These are phyloP conservation scores for Sequoia sempervirens DNA, from an alignment of 75 land plant genomes.

Conservation along the genomic window DNA sequence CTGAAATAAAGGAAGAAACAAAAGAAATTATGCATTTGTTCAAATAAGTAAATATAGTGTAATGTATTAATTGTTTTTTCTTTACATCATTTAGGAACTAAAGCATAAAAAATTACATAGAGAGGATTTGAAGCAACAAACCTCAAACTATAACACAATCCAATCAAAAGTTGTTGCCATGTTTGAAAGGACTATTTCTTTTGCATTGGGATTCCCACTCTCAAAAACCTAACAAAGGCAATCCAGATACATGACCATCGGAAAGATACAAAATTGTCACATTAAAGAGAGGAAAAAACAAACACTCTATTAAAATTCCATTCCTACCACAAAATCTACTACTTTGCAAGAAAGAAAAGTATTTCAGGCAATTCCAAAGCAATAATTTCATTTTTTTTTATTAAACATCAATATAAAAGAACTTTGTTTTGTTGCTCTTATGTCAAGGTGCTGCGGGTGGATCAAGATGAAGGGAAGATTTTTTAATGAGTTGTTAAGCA, in stretches of 20 bases:
- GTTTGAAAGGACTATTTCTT: conserved; percentile 58
- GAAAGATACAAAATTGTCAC: not conserved
- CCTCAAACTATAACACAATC: conserved; percentile 80
- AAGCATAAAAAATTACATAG: conserved; percentile 6
- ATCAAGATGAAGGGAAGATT: too few species aligned
- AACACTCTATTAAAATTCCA: not conserved
- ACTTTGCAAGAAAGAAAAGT: too few species aligned
- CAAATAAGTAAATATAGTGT: not conserved
- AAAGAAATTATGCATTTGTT: conserved; percentile 7
- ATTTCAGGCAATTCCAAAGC: not conserved
- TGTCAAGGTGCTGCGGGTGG: too few species aligned
- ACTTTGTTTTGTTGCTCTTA: not conserved
- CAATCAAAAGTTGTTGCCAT: conserved; percentile 83
- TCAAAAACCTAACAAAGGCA: conserved; percentile 41
- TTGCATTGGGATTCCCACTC: conserved; percentile 59
- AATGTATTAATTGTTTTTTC: not conserved
- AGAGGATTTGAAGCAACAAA: conserved; percentile 10
- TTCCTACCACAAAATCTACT: too few species aligned
- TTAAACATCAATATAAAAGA: not conserved
- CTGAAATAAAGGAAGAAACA: conserved; percentile 30
- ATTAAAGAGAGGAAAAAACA: not conserved
- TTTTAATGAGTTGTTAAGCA: too few species aligned
- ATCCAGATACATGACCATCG: not conserved
- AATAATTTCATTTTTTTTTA: not conserved
- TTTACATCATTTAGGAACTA: not conserved